Evolutionary conservation across 345 rosid species (phyloP).

Genomic region (Aegle marmelos): DNA sequence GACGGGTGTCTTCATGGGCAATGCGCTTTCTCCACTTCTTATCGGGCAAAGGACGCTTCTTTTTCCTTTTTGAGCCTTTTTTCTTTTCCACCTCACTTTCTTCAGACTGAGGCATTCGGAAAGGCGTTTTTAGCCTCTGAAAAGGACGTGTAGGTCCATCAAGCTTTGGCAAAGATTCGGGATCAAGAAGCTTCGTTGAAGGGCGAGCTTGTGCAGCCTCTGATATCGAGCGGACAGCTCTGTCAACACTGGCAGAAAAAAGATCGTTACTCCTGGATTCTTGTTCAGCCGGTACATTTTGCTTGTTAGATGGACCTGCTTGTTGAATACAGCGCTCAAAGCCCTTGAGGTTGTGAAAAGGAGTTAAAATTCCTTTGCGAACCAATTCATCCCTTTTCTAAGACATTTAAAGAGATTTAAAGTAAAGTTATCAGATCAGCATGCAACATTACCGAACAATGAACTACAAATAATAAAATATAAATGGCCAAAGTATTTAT

Average conservation of each 20-base stretch:
- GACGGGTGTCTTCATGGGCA: slow-evolving; percentile 54
- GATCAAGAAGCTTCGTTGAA: slow-evolving; percentile 73
- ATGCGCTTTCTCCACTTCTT: slow-evolving; percentile 76
- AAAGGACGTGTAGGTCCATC: slow-evolving; percentile 73
- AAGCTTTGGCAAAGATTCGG: slow-evolving; percentile 74
- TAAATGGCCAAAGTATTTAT: slow-evolving; percentile 2
- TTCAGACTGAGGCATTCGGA: slow-evolving; percentile 37
- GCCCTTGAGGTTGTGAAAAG: slow-evolving; percentile 89
- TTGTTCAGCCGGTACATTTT: slow-evolving; percentile 37
- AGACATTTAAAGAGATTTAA: slow-evolving; percentile 18
- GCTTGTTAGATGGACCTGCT: slow-evolving; percentile 45
- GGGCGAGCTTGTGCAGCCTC: slow-evolving; percentile 86
- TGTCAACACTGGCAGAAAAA: slow-evolving; percentile 53
- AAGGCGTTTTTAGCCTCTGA: slow-evolving; percentile 62
- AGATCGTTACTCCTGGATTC: slow-evolving; percentile 40
- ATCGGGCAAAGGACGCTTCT: slow-evolving; percentile 79
- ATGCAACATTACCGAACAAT: background rate
- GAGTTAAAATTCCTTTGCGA: slow-evolving; percentile 92
- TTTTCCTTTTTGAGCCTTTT: slow-evolving; percentile 40
- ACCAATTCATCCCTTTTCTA: slow-evolving; percentile 98
- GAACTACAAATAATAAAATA: background rate
- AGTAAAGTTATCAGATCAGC: slow-evolving; percentile 23
- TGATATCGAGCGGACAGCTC: slow-evolving; percentile 55
- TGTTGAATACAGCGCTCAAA: slow-evolving; percentile 84
- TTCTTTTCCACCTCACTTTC: slow-evolving; percentile 47